These are phyloP conservation scores for Asterella californica DNA, from an alignment of 225 moss, liverwort and hornwort species.

Conservation along the genomic window DNA sequence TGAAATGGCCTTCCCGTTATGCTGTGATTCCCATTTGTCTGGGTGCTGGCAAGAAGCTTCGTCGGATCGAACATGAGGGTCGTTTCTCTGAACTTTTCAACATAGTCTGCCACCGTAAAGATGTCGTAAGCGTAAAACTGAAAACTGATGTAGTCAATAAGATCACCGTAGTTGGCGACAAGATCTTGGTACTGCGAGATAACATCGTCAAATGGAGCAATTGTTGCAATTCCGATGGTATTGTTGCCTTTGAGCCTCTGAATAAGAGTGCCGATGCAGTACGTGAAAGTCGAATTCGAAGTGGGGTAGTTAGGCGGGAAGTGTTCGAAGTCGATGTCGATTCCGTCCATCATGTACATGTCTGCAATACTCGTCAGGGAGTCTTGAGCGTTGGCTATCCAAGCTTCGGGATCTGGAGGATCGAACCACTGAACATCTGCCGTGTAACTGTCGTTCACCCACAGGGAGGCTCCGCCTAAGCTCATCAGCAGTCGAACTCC, in stretches of 20 bases:
- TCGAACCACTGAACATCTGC: constrained; percentile 24
- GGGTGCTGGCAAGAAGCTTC: constrained; percentile 37
- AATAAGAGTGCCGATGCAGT: constrained; percentile 38
- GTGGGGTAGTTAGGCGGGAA: constrained; percentile 11
- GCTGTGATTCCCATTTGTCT: constrained; percentile 11
- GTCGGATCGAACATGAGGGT: constrained; percentile 7
- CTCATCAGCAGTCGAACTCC: constrained; percentile 32
- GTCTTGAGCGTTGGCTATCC: constrained; percentile 34
- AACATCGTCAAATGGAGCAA: constrained; percentile 26
- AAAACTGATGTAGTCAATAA: constrained; percentile 42
- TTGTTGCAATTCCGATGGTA: constrained; percentile 34
- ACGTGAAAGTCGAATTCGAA: constrained; percentile 18
- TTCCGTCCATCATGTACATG: constrained; percentile 37
- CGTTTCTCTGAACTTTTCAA: constrained; percentile 7
- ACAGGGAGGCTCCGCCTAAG: constrained; percentile 35
- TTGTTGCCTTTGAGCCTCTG: constrained; percentile 26
- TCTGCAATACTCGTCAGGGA: constrained; percentile 23
- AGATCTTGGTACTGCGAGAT: constrained; percentile 18
- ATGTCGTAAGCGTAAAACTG: constrained; percentile 32
- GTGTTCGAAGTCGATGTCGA: constrained; percentile 43
- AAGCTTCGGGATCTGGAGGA: constrained; percentile 18
- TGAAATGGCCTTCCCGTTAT: constrained; percentile 25
- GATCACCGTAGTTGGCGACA: constrained; percentile 5
- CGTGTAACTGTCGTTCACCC: neutral
- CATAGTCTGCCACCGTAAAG: constrained; percentile 9